A percentile compares a stretch with the other conserved stretches of the same genome.
These are phyloP conservation scores for Pythium diclinum DNA, from an alignment of 352 stramenopile genomes.

Conservation along the genomic window DNA sequence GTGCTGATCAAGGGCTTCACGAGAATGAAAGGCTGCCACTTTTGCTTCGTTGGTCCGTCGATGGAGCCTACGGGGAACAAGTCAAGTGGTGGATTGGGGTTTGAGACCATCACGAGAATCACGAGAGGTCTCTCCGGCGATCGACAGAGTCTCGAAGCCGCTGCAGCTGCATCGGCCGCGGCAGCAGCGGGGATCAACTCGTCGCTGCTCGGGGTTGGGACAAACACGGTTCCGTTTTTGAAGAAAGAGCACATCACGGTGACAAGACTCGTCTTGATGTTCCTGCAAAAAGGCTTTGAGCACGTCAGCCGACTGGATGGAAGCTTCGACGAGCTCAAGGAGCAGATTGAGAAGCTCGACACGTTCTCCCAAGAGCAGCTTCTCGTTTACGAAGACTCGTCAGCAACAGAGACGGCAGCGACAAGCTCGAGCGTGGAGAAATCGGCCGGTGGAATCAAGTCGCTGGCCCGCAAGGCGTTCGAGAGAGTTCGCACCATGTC, in stretches of 20 bases:
- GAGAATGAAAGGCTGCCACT: conserved; percentile 87
- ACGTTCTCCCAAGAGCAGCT: conserved; percentile 68
- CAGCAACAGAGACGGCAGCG: not conserved
- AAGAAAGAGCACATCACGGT: conserved; percentile 67
- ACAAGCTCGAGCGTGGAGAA: conserved; percentile 12
- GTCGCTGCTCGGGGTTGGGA: conserved; percentile 13
- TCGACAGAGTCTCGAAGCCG: conserved; percentile 24
- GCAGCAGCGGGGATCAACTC: conserved; percentile 13
- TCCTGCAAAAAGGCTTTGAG: conserved; percentile 85
- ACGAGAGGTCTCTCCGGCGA: conserved; percentile 61
- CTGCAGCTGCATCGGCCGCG: conserved; percentile 5
- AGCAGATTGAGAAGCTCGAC: conserved; percentile 61
- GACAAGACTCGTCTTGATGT: conserved; percentile 79
- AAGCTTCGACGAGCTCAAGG: conserved; percentile 78
- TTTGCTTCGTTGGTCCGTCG: conserved; percentile 81
- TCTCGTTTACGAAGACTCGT: conserved; percentile 39
- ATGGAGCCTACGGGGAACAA: conserved; percentile 5
- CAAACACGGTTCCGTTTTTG: conserved; percentile 24
- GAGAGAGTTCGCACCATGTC: conserved; percentile 29
- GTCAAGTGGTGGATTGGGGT: conserved; percentile 24
- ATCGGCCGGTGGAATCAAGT: conserved; percentile 19
- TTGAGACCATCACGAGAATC: conserved; percentile 57
- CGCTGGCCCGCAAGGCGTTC: conserved; percentile 25
- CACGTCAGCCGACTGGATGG: conserved; percentile 82
- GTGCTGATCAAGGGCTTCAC: conserved; percentile 78